phyloP scores from a whole-genome alignment of 306 rosid species.

The Crotalaria pallida region DNA sequence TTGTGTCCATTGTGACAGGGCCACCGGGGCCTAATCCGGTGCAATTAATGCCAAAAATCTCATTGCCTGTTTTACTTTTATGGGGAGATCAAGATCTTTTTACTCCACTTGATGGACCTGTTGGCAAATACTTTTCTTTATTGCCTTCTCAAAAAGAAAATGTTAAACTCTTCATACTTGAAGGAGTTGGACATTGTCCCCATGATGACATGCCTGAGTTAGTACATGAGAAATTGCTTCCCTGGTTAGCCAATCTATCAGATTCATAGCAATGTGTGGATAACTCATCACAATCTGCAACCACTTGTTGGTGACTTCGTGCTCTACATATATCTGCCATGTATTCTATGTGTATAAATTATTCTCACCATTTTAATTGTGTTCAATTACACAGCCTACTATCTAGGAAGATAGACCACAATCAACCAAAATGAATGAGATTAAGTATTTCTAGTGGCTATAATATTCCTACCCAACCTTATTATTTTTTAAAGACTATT shows the following conservation, averaged over 20 bases:
- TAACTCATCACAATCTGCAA: neutral
- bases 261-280: constrained; percentile 17
- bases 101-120: constrained; percentile 95
- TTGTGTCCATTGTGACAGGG: constrained; percentile 76
- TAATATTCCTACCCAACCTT: too few relatives aligned
- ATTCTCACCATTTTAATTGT: neutral
- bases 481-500: too few relatives aligned
- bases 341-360: neutral
- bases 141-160: constrained; percentile 48
- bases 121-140: constrained; percentile 70
- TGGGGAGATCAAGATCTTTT: constrained; percentile 94
- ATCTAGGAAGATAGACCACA: neutral
- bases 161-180: constrained; percentile 52
- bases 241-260: constrained; percentile 72
- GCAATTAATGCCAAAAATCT: constrained; percentile 60
- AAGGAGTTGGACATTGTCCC: constrained; percentile 95
- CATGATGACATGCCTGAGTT: constrained; percentile 83
- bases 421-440: neutral
- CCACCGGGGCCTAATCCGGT: constrained; percentile 91
- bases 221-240: constrained; percentile 76
- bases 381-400: neutral
- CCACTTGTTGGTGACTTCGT: neutral
- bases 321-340: neutral
- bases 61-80: constrained; percentile 63
- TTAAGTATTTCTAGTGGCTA: too few relatives aligned